Evolutionary conservation across 2,329 filamentous ascomycete genomes (phyloP).

Genomic region (Colletotrichum endophyticum): DNA sequence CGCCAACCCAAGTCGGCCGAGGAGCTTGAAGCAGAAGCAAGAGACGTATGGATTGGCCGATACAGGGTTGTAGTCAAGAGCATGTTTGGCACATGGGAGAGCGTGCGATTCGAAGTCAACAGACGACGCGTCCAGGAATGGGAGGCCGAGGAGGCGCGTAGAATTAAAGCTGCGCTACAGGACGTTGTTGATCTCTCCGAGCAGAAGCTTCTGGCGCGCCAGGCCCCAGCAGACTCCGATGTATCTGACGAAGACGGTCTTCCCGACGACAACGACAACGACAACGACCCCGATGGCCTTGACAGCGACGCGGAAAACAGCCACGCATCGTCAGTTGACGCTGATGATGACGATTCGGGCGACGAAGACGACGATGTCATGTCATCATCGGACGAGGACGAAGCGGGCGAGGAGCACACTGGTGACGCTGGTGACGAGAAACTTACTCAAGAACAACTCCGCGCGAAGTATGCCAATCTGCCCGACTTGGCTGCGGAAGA

Average conservation of each 20-base stretch:
- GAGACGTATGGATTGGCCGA: slow-evolving; percentile 66
- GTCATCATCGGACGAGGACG: slow-evolving; percentile 68
- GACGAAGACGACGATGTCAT: slow-evolving; percentile 51
- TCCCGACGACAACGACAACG: slow-evolving; percentile 42
- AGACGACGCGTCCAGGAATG: slow-evolving; percentile 63
- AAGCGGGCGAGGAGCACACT: slow-evolving; percentile 49
- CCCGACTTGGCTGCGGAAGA: slow-evolving; percentile 47
- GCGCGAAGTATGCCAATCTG: slow-evolving; percentile 71
- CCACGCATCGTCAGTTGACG: slow-evolving; percentile 45
- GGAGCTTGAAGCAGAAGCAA: slow-evolving; percentile 81
- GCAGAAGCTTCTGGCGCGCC: slow-evolving; percentile 69
- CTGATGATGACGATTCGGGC: slow-evolving; percentile 42
- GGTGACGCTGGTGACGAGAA: slow-evolving; percentile 62
- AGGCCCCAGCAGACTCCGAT: slow-evolving; percentile 59
- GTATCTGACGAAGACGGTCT: slow-evolving; percentile 48
- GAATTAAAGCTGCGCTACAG: slow-evolving; percentile 72
- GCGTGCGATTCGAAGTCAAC: slow-evolving; percentile 67
- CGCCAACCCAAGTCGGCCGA: slow-evolving; percentile 79
- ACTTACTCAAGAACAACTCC: slow-evolving; percentile 72
- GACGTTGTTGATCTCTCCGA: slow-evolving; percentile 76
- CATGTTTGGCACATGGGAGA: slow-evolving; percentile 66
- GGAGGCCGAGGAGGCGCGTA: slow-evolving; percentile 69
- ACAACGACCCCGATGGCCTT: slow-evolving; percentile 39
- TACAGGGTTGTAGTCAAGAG: slow-evolving; percentile 75
- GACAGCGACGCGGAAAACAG: slow-evolving; percentile 37